phyloP scores from a whole-genome alignment of 1,139 yeast genomes.

The Yamadazyma blattariae region DNA sequence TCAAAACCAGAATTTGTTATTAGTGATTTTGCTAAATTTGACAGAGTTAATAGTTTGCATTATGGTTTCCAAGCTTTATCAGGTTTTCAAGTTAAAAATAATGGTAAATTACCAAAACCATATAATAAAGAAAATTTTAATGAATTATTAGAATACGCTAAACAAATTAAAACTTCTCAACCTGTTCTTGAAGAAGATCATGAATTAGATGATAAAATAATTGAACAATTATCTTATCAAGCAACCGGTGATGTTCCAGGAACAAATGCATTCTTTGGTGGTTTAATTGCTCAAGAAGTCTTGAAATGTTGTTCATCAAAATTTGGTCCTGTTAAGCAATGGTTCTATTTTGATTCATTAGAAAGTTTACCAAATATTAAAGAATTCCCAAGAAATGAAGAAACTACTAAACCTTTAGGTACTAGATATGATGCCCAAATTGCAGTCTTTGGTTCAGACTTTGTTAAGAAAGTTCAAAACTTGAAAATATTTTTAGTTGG shows the following conservation, averaged over 20 bases:
- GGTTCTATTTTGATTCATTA: constrained; percentile 88
- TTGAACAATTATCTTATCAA: constrained; percentile 75
- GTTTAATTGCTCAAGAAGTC: constrained; percentile 94
- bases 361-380: constrained; percentile 77
- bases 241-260: constrained; percentile 93
- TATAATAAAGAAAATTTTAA: constrained; percentile 71
- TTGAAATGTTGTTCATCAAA: constrained; percentile 93
- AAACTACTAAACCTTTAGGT: constrained; percentile 69
- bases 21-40: constrained; percentile 92
- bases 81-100: constrained; percentile 61
- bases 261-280: constrained; percentile 87
- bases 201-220: constrained; percentile 59
- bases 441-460: constrained; percentile 86
- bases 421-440: constrained; percentile 90
- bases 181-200: constrained; percentile 60
- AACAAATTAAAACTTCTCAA: constrained; percentile 56
- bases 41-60: constrained; percentile 86
- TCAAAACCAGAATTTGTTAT: constrained; percentile 72
- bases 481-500: constrained; percentile 89
- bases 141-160: constrained; percentile 60
- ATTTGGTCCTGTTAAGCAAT: constrained; percentile 87
- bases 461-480: constrained; percentile 71
- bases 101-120: constrained; percentile 73
- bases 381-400: constrained; percentile 60
- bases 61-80: constrained; percentile 89